Conservation (phyloP, 177 flowering plant species). For the Vitis hybrid region DNA sequence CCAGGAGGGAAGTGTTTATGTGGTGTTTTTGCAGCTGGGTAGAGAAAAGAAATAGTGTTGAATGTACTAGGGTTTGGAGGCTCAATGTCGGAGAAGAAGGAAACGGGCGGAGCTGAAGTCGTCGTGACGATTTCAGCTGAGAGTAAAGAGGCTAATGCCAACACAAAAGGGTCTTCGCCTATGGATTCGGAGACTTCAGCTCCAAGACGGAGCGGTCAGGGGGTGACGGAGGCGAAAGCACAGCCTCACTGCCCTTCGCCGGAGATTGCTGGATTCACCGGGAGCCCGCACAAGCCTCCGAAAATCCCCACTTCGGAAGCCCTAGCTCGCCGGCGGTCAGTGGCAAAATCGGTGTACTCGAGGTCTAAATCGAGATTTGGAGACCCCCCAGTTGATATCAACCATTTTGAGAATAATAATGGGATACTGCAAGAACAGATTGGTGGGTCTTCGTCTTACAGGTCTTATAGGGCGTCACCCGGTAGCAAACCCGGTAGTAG, state of each 20-base stretch:
- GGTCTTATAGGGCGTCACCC: slow-evolving; percentile 30
- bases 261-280: slow-evolving; percentile 27
- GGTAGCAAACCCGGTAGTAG: slow-evolving; percentile 16
- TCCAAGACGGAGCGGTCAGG: background rate
- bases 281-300: slow-evolving; percentile 47
- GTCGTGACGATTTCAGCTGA: slow-evolving; percentile 31
- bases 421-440: slow-evolving; percentile 18
- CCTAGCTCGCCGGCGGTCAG: slow-evolving; percentile 22
- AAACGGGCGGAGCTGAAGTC: slow-evolving; percentile 33
- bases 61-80: too few species aligned
- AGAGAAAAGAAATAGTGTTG: too few species aligned
- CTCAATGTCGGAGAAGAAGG: background rate
- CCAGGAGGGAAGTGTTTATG: too few species aligned
- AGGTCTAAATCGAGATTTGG: slow-evolving; percentile 61
- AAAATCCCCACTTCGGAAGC: slow-evolving; percentile 33
- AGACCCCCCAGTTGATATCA: slow-evolving; percentile 32
- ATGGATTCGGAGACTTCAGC: background rate
- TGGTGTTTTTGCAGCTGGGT: too few species aligned
- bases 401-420: slow-evolving; percentile 16
- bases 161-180: slow-evolving; percentile 12
- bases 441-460: slow-evolving; percentile 17
- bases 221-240: slow-evolving; percentile 12
- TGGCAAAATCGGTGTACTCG: slow-evolving; percentile 37
- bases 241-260: slow-evolving; percentile 33
- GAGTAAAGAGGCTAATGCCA: slow-evolving; percentile 8